These are phyloP conservation scores for Talaromyces proteolyticus DNA, from an alignment of 495 filamentous ascomycete species.

Conservation along the genomic window DNA sequence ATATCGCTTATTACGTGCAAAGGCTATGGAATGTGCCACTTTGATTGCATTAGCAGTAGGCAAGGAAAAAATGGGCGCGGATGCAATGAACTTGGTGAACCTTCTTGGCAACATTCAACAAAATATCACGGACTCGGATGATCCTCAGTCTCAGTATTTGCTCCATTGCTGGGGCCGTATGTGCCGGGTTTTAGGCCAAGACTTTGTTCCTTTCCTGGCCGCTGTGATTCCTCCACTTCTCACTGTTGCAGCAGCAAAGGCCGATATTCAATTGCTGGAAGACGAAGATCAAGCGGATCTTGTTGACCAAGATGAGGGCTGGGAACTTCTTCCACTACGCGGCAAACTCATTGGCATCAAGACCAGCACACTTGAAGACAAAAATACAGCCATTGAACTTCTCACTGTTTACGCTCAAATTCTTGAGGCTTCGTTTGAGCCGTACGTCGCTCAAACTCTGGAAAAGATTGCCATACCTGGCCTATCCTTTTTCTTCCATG, in stretches of 20 bases:
- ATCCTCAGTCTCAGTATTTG: conserved; percentile 94
- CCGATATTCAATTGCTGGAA: conserved; percentile 94
- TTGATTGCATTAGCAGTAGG: conserved; percentile 95
- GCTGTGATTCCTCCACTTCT: conserved; percentile 93
- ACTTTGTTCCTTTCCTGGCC: conserved; percentile 87
- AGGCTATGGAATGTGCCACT: conserved; percentile 99
- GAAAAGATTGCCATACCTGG: conserved; percentile 93
- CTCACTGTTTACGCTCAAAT: conserved; percentile 96
- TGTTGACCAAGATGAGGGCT: conserved; percentile 92
- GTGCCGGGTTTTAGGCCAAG: conserved; percentile 85
- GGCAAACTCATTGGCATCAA: conserved; percentile 98
- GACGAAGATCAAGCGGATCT: conserved; percentile 92
- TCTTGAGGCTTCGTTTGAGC: conserved; percentile 84
- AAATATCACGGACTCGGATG: conserved; percentile 83
- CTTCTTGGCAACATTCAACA: conserved; percentile 82
- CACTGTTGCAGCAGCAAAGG: conserved; percentile 87
- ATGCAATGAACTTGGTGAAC: conserved; percentile 81
- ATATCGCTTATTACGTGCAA: conserved; percentile 82
- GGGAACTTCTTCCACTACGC: conserved; percentile 94
- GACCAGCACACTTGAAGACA: conserved; percentile 94
- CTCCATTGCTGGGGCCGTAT: conserved; percentile 99
- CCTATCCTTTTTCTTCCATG: conserved; percentile 98
- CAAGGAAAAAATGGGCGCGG: conserved; percentile 80
- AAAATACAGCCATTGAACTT: conserved; percentile 97
- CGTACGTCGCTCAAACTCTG: conserved; percentile 89